These are phyloP conservation scores for Nyssa sinensis DNA, from an alignment of 148 eudicot species.

Conservation along the genomic window DNA sequence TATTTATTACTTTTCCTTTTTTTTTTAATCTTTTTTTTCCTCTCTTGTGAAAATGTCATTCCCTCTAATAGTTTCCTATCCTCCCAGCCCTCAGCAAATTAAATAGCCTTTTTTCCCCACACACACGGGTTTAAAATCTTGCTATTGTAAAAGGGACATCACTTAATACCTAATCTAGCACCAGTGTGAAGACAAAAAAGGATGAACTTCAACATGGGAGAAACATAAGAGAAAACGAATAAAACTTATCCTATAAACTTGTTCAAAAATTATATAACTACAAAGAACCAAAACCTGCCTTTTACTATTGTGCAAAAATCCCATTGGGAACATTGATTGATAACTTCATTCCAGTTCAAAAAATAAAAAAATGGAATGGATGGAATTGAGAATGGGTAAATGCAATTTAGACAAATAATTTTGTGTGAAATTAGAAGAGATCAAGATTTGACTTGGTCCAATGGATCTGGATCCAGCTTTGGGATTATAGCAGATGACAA, in stretches of 20 bases:
- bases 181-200: too few relatives aligned
- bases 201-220: background rate
- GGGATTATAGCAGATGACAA: constrained; percentile 85
- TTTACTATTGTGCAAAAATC: background rate
- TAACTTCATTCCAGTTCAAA: background rate
- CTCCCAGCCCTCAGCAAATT: too few relatives aligned
- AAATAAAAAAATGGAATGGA: background rate
- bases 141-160: too few relatives aligned
- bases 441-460: constrained; percentile 18
- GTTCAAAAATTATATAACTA: background rate
- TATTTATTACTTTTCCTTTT: too few relatives aligned
- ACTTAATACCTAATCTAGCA: too few relatives aligned
- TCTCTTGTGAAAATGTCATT: too few relatives aligned
- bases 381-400: constrained; percentile 2
- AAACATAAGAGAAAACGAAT: background rate
- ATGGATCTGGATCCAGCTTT: constrained; percentile 56
- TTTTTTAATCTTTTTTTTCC: too few relatives aligned
- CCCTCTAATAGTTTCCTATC: too few relatives aligned
- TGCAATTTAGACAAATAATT: background rate
- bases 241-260: background rate
- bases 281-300: background rate
- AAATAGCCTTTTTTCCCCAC: too few relatives aligned
- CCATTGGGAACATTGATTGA: background rate
- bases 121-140: too few relatives aligned
- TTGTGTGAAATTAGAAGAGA: background rate